Evolutionary conservation across 257 asterid species (phyloP).

Genomic region (Scutellaria minor): DNA sequence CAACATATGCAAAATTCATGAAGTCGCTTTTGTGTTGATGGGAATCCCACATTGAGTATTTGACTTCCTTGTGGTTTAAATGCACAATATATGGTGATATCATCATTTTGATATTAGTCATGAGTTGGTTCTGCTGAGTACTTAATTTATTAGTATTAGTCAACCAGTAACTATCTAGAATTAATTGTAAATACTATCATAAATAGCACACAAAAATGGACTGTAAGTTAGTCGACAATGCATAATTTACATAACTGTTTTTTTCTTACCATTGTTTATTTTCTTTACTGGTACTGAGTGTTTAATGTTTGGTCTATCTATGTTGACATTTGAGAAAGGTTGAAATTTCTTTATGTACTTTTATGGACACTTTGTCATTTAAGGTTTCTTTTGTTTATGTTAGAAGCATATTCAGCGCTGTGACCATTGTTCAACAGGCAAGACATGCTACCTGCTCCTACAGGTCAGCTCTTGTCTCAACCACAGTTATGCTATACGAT

Average conservation of each 20-base stretch:
- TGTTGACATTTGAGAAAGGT: constrained; percentile 1
- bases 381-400: constrained; percentile 35
- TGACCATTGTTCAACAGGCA: constrained; percentile 75
- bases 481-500: constrained; percentile 26
- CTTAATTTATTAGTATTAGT: background rate
- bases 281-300: constrained; percentile 5
- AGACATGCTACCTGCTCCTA: constrained; percentile 80
- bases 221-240: background rate
- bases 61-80: constrained; percentile 21
- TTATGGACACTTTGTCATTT: constrained; percentile 21
- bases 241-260: background rate
- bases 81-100: constrained; percentile 5
- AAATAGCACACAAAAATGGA: background rate
- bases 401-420: constrained; percentile 88
- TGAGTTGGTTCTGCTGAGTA: constrained; percentile 16
- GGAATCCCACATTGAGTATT: constrained; percentile 8
- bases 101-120: constrained; percentile 19
- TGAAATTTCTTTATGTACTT: background rate
- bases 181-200: background rate
- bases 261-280: constrained; percentile 15
- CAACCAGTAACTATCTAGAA: background rate
- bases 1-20: background rate
- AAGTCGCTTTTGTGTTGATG: constrained; percentile 10
- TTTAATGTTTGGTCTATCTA: constrained; percentile 15
- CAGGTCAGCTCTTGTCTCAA: constrained; percentile 62